Conservation (phyloP, 2,329 filamentous ascomycete genomes). For the Beauveria sp. region DNA sequence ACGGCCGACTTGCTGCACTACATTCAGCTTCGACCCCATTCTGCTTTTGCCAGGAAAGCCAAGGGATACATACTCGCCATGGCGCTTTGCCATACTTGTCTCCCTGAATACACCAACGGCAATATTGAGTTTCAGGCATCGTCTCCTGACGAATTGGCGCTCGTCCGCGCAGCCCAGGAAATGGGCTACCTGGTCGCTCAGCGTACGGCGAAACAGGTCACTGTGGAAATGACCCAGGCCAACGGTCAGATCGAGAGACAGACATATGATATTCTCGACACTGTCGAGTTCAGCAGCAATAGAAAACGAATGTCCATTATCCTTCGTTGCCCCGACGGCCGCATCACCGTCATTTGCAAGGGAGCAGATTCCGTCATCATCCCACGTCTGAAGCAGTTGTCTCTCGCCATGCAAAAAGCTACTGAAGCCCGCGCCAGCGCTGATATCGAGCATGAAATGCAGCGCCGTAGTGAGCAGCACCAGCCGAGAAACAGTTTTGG, state of each 20-base stretch:
- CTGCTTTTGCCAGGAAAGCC: constrained; percentile 68
- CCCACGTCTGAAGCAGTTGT: constrained; percentile 64
- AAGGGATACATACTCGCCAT: constrained; percentile 78
- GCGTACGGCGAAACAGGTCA: constrained; percentile 63
- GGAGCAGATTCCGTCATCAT: constrained; percentile 81
- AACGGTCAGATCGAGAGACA: constrained; percentile 41
- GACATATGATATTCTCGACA: constrained; percentile 71
- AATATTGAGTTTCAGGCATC: constrained; percentile 77
- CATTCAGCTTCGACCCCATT: constrained; percentile 66
- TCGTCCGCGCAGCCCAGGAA: constrained; percentile 78
- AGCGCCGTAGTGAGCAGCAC: constrained; percentile 47
- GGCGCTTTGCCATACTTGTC: constrained; percentile 83
- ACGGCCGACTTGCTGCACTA: constrained; percentile 73
- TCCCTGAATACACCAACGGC: constrained; percentile 67
- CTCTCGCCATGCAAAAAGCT: constrained; percentile 70
- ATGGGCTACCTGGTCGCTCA: constrained; percentile 73
- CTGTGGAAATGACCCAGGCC: constrained; percentile 34
- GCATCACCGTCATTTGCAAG: constrained; percentile 80
- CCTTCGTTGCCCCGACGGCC: constrained; percentile 75
- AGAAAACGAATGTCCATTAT: constrained; percentile 88
- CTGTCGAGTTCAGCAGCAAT: constrained; percentile 85
- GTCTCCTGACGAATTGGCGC: constrained; percentile 81
- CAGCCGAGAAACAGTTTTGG: constrained; percentile 49
- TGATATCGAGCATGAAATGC: constrained; percentile 49
- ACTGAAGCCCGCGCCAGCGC: constrained; percentile 54